Base-by-base conservation (phyloP, 2,329 filamentous ascomycete genomes). In the Botryotinia calthae region DNA sequence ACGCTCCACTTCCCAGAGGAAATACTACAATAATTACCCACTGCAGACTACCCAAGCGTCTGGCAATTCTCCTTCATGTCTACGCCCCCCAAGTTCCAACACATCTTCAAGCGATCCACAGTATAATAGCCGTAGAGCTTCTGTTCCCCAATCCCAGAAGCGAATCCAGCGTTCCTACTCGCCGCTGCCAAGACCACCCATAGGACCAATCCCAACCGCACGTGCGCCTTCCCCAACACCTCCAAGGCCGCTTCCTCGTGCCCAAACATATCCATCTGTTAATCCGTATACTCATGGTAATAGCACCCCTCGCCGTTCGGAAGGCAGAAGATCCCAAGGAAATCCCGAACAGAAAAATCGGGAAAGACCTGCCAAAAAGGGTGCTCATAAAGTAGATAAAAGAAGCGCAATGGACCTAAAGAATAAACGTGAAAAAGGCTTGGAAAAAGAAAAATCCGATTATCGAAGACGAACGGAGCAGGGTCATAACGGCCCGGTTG, bases 31-130 rank as follows among this genome's bases (percentile, higher is more conserved):
- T 56, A 14, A 8, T 7, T 18, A 54, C 51, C 25, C 0, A 8
- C 51, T 12, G 51, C 12, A 54, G n/a, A 54, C 48, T n/a, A 7
- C 51, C 14, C 48, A 16, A 16, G 5, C 1, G n/a, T 28, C 5
- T 14, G 48, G 25, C 12, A 3, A 2, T 12, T 8, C 48, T 54
- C 2, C 48, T 8, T 16, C 48, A 28, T 0, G 28, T 54, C 51
- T 54, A 8, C 8, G 0, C 1, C 12, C n/a, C 5, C 51, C 2
- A 18, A 54, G 0, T 0, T 3, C 5, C 5, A 54, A 54, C 2
- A 28, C n/a, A n/a, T n/a, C n/a, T n/a, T n/a, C n/a, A n/a, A n/a
- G 4, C 1, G 4, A 56, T 56, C n/a, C n/a, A 0, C n/a, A 31
- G 31, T 6, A 56, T n/a, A 7, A 56, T 28, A 28, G 14, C n/a